Conservation (phyloP, 768 basidiomycete species). For the Naganishia randhawae region DNA sequence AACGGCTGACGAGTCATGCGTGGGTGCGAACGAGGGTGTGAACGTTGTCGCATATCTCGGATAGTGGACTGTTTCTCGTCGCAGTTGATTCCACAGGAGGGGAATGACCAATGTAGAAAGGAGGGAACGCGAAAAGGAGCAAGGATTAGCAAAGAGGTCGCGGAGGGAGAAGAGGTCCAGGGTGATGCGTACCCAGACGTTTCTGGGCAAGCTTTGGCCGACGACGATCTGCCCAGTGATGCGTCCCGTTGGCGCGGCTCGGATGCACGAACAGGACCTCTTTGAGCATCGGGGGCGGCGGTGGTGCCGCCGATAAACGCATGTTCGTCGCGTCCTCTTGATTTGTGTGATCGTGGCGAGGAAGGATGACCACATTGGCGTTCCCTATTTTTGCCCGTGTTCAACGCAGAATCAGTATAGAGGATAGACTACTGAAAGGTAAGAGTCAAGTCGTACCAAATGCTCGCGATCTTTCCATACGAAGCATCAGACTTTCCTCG, state of each 20-base stretch:
- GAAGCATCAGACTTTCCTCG: conserved; percentile 6
- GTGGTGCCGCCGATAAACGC: background rate
- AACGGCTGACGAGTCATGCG: conserved; percentile 38
- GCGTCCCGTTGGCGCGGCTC: background rate
- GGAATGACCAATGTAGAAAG: background rate
- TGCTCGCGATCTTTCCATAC: conserved; percentile 6
- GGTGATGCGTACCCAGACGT: background rate
- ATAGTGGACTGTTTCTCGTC: conserved; percentile 8
- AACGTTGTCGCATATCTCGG: conserved; percentile 26
- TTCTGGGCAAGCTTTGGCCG: background rate
- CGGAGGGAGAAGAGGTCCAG: background rate
- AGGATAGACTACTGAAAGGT: background rate
- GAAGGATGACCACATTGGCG: conserved; percentile 3
- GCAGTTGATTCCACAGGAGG: background rate
- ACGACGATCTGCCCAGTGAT: conserved; percentile 5
- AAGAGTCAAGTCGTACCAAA: conserved; percentile 6
- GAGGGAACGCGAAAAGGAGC: background rate
- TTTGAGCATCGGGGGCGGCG: background rate
- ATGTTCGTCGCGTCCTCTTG: background rate
- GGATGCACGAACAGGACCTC: conserved; percentile 17
- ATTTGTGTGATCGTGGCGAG: background rate
- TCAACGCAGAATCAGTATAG: background rate
- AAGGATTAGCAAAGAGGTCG: background rate
- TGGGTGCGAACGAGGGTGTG: conserved; percentile 44
- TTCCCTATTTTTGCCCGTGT: conserved; percentile 4